Conservation (phyloP, 805 yeast species). For the Groenewaldozyma salmanticensis region DNA sequence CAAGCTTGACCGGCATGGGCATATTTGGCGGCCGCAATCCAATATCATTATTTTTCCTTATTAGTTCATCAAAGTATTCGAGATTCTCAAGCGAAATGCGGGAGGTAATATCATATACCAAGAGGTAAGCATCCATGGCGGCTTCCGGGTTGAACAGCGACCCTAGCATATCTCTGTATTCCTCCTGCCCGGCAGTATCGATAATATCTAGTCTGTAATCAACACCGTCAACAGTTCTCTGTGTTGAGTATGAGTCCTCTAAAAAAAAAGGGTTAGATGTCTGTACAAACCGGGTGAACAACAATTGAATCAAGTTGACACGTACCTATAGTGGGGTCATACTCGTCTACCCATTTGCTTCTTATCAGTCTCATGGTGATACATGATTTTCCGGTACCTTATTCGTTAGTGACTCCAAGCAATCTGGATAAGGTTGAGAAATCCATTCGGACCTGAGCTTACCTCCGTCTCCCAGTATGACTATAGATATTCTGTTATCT, state of each 20-base stretch:
- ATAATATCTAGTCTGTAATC: constrained; percentile 47
- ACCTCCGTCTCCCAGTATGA: constrained; percentile 28
- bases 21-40: constrained; percentile 34
- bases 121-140: constrained; percentile 24
- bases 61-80: constrained; percentile 25
- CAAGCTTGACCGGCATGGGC: constrained; percentile 52
- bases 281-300: background rate
- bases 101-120: constrained; percentile 28
- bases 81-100: constrained; percentile 22
- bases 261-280: background rate
- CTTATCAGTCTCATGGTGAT: constrained; percentile 27
- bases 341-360: constrained; percentile 28
- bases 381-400: constrained; percentile 23
- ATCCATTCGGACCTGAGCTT: too few species aligned
- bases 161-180: constrained; percentile 54
- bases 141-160: constrained; percentile 20
- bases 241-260: constrained; percentile 26
- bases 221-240: constrained; percentile 32
- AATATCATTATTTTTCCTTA: constrained; percentile 60
- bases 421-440: too few species aligned
- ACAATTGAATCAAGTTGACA: background rate
- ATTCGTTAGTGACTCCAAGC: too few species aligned
- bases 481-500: constrained; percentile 31
- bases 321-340: constrained; percentile 27
- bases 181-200: constrained; percentile 77